These are phyloP conservation scores for Penicillium taxi DNA, from an alignment of 495 filamentous ascomycete species.

Conservation along the genomic window DNA sequence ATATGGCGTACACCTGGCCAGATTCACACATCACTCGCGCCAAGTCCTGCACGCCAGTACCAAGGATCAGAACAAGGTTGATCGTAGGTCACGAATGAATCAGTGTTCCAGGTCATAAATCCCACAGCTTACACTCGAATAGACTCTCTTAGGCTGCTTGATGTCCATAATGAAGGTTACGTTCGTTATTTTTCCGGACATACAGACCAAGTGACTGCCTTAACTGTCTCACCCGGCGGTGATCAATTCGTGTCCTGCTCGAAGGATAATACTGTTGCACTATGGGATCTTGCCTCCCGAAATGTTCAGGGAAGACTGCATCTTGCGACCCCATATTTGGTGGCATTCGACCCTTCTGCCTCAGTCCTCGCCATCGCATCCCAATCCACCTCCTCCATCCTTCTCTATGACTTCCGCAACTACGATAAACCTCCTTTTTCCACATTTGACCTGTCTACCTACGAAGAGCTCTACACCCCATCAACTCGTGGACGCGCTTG, in stretches of 20 bases:
- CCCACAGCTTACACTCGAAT: slow-evolving; percentile 3
- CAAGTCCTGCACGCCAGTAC: slow-evolving; percentile 93
- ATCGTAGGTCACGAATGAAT: too few species aligned
- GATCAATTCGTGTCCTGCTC: slow-evolving; percentile 90
- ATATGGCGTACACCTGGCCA: slow-evolving; percentile 86
- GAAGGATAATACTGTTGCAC: slow-evolving; percentile 75
- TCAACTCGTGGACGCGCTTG: slow-evolving; percentile 51
- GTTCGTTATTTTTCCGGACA: slow-evolving; percentile 93
- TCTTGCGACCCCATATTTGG: slow-evolving; percentile 67
- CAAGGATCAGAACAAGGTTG: slow-evolving; percentile 90
- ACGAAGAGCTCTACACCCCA: slow-evolving; percentile 48
- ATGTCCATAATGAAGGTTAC: slow-evolving; percentile 89
- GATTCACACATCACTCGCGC: slow-evolving; percentile 83
- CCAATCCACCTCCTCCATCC: slow-evolving; percentile 62
- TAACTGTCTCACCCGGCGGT: slow-evolving; percentile 55
- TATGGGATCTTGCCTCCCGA: slow-evolving; percentile 75
- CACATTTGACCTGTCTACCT: slow-evolving; percentile 66
- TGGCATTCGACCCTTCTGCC: slow-evolving; percentile 81
- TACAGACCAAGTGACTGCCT: slow-evolving; percentile 67
- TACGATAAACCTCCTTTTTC: slow-evolving; percentile 85
- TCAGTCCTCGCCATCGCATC: slow-evolving; percentile 85
- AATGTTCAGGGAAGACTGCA: slow-evolving; percentile 69
- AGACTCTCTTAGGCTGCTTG: slow-evolving; percentile 83
- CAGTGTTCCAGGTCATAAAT: slow-evolving; percentile 4
- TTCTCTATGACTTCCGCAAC: slow-evolving; percentile 89